Evolutionary conservation across 345 rosid genomes (phyloP).

Genomic region (Citrus reticulata): DNA sequence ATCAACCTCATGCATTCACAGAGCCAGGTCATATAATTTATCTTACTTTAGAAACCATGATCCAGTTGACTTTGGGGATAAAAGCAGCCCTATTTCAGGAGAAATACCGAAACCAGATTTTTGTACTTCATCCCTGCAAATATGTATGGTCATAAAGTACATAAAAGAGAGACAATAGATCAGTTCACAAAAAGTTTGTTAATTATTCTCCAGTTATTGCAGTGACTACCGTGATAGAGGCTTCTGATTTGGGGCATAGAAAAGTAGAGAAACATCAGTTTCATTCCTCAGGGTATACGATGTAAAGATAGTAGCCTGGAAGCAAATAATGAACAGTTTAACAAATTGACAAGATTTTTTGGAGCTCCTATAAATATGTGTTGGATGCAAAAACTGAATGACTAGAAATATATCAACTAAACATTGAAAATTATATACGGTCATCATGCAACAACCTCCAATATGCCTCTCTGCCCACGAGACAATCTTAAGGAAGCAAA

Average conservation of each 20-base stretch:
- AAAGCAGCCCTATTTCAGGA: constrained; percentile 66
- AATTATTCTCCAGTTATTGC: constrained; percentile 9
- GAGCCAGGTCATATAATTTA: background rate
- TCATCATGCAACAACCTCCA: constrained; percentile 60
- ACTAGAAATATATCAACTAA: constrained; percentile 6
- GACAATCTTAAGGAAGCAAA: constrained; percentile 72
- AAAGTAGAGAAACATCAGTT: constrained; percentile 54
- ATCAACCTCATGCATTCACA: constrained; percentile 1
- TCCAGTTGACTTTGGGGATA: constrained; percentile 56
- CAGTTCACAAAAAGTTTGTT: constrained; percentile 13
- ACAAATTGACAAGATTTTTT: background rate
- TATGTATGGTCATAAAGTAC: constrained; percentile 18
- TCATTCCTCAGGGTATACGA: constrained; percentile 73
- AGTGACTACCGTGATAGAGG: constrained; percentile 54
- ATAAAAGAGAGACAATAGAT: constrained; percentile 4
- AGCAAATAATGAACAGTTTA: constrained; percentile 12
- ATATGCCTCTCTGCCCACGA: constrained; percentile 75
- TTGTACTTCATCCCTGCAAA: constrained; percentile 61
- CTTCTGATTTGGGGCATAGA: constrained; percentile 57
- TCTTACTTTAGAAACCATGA: constrained; percentile 84
- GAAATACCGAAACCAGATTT: constrained; percentile 42
- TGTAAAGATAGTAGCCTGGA: constrained; percentile 79
- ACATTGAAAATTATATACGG: background rate
- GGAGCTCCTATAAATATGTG: background rate
- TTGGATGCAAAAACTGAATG: background rate